Evolutionary conservation across 495 filamentous ascomycete species (phyloP).

Genomic region (Rostrohypoxylon terebratum): DNA sequence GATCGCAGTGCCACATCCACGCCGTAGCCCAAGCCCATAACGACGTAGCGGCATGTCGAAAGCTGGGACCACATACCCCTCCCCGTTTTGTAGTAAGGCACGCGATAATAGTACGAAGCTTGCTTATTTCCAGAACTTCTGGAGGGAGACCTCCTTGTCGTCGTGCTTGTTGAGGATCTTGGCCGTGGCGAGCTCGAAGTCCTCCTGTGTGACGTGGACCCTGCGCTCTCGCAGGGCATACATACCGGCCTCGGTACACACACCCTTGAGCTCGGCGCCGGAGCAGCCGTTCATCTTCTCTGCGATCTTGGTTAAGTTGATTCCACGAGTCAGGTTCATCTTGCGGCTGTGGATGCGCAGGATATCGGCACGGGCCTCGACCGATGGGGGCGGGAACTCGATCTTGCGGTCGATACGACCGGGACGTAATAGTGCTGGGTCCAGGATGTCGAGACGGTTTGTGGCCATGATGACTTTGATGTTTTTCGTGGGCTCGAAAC

Average conservation of each 20-base stretch:
- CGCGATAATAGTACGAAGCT: background rate
- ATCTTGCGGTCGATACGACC: constrained; percentile 99
- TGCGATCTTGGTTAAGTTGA: constrained; percentile 97
- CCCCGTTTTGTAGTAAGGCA: background rate
- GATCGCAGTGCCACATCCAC: background rate
- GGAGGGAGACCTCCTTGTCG: constrained; percentile 89
- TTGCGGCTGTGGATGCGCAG: constrained; percentile 94
- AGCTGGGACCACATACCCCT: background rate
- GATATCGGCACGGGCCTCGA: constrained; percentile 97
- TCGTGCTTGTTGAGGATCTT: constrained; percentile 99
- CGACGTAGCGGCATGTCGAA: constrained; percentile 5
- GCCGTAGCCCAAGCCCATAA: constrained; percentile 3
- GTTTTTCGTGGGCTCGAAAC: constrained; percentile 99
- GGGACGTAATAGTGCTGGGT: constrained; percentile 91
- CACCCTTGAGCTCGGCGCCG: constrained; percentile 95
- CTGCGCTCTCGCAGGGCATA: constrained; percentile 93
- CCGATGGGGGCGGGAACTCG: constrained; percentile 97
- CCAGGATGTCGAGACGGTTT: constrained; percentile 96
- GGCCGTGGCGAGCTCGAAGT: constrained; percentile 97
- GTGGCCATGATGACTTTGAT: constrained; percentile 99
- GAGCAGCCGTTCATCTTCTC: constrained; percentile 99
- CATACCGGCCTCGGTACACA: constrained; percentile 98
- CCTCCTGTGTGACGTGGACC: constrained; percentile 98
- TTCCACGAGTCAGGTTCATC: constrained; percentile 98
- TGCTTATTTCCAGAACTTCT: constrained; percentile 90